These are phyloP conservation scores for Harringtonia aguacate DNA, from an alignment of 2,329 filamentous ascomycete species.

Conservation along the genomic window DNA sequence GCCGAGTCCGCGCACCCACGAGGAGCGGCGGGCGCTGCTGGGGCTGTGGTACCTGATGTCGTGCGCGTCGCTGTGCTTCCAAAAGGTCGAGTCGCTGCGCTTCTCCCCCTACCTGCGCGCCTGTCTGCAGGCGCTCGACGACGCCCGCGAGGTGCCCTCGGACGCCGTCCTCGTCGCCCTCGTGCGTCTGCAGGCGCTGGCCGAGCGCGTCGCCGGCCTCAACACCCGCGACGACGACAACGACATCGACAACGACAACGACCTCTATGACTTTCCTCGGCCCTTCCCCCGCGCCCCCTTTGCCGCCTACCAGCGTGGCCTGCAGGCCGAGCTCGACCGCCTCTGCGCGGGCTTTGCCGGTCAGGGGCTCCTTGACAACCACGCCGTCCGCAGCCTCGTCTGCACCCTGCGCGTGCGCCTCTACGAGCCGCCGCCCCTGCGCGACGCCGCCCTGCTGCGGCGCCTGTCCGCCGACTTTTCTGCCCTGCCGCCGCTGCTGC, in stretches of 20 bases:
- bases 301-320: conserved; percentile 33
- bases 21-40: conserved; percentile 40
- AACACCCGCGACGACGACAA: conserved; percentile 23
- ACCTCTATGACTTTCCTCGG: no score
- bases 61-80: conserved; percentile 29
- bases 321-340: conserved; percentile 33
- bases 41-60: conserved; percentile 45
- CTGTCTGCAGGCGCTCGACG: conserved; percentile 34
- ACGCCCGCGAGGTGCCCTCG: conserved; percentile 30
- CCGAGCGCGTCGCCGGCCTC: conserved; percentile 35
- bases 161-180: conserved; percentile 36
- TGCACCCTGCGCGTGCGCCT: conserved; percentile 30
- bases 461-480: conserved; percentile 24
- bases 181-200: conserved; percentile 37
- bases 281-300: conserved; percentile 29
- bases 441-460: conserved; percentile 28
- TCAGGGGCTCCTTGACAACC: conserved; percentile 24
- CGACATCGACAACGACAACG: conserved; percentile 20
- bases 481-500: conserved; percentile 16
- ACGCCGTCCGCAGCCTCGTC: conserved; percentile 27
- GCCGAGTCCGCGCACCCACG: conserved; percentile 30
- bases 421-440: conserved; percentile 35
- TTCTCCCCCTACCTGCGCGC: conserved; percentile 42
- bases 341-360: conserved; percentile 27
- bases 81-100: conserved; percentile 35